Evolutionary conservation across 305 asterid genomes (phyloP), one percentile per base, ranked within the genome.

Genomic region (Rubia peregrina): DNA sequence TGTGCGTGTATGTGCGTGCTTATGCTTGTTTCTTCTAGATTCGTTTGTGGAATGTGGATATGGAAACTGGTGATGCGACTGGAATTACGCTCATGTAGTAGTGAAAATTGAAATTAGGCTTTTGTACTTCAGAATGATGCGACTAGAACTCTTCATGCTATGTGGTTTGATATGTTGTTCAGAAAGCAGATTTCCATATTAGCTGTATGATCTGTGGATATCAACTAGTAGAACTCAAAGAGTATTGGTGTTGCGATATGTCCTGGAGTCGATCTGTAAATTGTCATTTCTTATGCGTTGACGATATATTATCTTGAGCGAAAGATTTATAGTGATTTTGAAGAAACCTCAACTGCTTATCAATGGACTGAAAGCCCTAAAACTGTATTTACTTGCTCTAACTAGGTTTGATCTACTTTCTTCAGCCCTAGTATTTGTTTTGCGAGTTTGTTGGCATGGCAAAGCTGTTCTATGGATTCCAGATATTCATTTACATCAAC

Each of bases 371-470:
- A 22, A 44, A 44, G 36, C 19, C 13, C 3, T 33, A 44, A 17
- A 61, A 24, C 44, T 38, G 59, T 21, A 59, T 43, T 65, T 64
- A 16, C 7, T 55, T 36, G 36, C 43, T 56, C 16, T 26, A 65
- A 40, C 30, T 72, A 63, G 38, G 51, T 61, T 71, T 17, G 67
- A 13, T 72, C 40, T 6, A 38, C 60, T 71, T 42, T 69, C 30
- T 64, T 19, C 19, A 26, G 19, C 22, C 56, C 21, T 65, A 33
- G 33, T 65, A 11, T 11, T 19, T 57, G 38, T 44, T 73, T 19
- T 14, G 22, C 19, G 38, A 24, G 36, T 63, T 16, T 9, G 14
- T 56, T 21, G 62, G 61, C 30, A 19, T 56, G 61, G 4, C 22
- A 5, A 16, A 5, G 17, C 3, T 55, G 19, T 71, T 9, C 21